phyloP scores from a whole-genome alignment of 2,329 filamentous ascomycete species.

The Pseudogymnoascus verrucosus region DNA sequence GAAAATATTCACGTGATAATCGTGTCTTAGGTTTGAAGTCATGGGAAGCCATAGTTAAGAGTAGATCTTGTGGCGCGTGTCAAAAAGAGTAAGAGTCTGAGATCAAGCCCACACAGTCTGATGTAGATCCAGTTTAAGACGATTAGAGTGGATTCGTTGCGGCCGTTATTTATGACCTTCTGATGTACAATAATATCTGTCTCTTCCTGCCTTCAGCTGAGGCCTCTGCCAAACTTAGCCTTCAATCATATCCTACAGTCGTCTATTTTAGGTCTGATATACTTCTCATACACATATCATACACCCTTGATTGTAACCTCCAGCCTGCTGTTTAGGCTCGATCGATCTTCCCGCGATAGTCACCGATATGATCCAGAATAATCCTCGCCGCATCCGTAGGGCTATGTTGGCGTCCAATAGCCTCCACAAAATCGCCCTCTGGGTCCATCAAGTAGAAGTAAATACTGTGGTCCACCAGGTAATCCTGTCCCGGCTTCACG shows the following conservation, averaged over 20 bases:
- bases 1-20: neutral
- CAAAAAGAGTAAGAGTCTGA: neutral
- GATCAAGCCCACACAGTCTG: neutral
- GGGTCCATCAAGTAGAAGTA: slow-evolving; percentile 99
- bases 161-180: slow-evolving; percentile 3
- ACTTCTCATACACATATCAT: slow-evolving; percentile 1
- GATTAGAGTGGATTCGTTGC: slow-evolving; percentile 8
- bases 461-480: slow-evolving; percentile 96
- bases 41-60: neutral
- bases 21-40: neutral
- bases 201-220: neutral
- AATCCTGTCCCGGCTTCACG: slow-evolving; percentile 89
- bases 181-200: slow-evolving; percentile 3
- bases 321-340: neutral
- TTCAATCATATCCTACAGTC: neutral
- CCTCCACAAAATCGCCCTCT: slow-evolving; percentile 96
- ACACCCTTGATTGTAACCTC: neutral
- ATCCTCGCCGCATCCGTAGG: slow-evolving; percentile 76
- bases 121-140: neutral
- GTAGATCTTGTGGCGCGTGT: neutral
- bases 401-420: slow-evolving; percentile 88
- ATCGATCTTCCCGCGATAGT: slow-evolving; percentile 48
- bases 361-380: slow-evolving; percentile 78
- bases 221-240: neutral
- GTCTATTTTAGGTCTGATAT: slow-evolving; percentile 1